Conservation (phyloP, 2,329 filamentous ascomycete genomes). For the Albophoma yamanashiensis region DNA sequence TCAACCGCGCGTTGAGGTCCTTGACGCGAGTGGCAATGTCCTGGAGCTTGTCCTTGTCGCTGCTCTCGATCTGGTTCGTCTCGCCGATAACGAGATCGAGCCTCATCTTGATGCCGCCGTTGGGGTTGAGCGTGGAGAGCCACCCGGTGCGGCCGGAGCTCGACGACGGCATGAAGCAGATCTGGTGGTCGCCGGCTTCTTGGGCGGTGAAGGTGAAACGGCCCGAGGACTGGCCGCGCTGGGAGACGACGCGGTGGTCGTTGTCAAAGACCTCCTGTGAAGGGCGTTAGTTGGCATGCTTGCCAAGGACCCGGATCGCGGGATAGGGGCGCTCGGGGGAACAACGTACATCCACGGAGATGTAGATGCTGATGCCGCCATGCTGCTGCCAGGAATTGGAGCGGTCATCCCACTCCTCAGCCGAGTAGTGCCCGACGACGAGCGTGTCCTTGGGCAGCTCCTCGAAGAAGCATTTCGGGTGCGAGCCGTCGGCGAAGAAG, state of each 20-base stretch:
- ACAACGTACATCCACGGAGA: constrained; percentile 68
- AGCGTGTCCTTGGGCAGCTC: constrained; percentile 95
- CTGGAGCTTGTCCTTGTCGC: constrained; percentile 85
- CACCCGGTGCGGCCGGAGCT: constrained; percentile 59
- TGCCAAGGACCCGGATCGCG: neutral
- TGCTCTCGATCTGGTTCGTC: constrained; percentile 85
- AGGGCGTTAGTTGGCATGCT: neutral
- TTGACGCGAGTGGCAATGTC: constrained; percentile 81
- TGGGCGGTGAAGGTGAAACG: constrained; percentile 94
- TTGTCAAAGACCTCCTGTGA: constrained; percentile 83
- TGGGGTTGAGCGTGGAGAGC: constrained; percentile 53
- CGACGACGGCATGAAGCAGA: constrained; percentile 85
- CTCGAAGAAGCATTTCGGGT: constrained; percentile 95
- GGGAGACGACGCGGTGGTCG: constrained; percentile 89
- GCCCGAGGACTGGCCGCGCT: constrained; percentile 64
- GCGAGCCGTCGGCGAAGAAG: constrained; percentile 84
- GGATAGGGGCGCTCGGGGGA: neutral
- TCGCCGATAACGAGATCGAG: constrained; percentile 92
- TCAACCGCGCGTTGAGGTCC: constrained; percentile 78
- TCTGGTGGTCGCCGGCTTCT: constrained; percentile 87
- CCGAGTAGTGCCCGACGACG: constrained; percentile 85
- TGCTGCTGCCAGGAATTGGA: constrained; percentile 60
- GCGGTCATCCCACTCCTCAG: constrained; percentile 72
- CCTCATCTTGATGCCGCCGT: constrained; percentile 71
- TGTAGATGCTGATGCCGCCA: constrained; percentile 69